A percentile compares a stretch with the other conserved stretches of the same genome.
Conservation (phyloP, 345 rosid genomes). For the Passiflora organensis region DNA sequence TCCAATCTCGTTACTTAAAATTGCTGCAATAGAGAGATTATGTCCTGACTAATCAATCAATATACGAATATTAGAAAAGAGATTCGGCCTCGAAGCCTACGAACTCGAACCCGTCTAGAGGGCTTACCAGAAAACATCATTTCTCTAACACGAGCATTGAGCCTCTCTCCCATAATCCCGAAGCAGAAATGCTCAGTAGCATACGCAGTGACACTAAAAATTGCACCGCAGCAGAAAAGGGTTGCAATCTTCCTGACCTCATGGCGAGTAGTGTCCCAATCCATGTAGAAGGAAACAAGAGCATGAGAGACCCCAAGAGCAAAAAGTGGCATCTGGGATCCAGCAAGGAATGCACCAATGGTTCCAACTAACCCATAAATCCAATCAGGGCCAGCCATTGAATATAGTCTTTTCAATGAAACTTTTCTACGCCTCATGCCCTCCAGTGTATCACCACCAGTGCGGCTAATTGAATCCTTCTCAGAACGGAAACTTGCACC, state of each 20-base stretch:
- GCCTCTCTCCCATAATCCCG: slow-evolving; percentile 89
- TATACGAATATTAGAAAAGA: background rate
- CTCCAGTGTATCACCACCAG: slow-evolving; percentile 42
- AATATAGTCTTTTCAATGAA: slow-evolving; percentile 53
- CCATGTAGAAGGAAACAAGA: slow-evolving; percentile 73
- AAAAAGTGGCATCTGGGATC: slow-evolving; percentile 93
- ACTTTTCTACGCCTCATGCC: slow-evolving; percentile 33
- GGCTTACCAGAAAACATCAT: slow-evolving; percentile 65
- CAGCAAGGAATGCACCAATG: slow-evolving; percentile 63
- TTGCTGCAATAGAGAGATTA: slow-evolving; percentile 47
- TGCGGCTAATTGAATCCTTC: slow-evolving; percentile 55
- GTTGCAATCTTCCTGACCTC: slow-evolving; percentile 72
- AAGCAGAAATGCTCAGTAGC: slow-evolving; percentile 65
- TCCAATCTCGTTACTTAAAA: slow-evolving; percentile 82
- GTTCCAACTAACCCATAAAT: slow-evolving; percentile 66
- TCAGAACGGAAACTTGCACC: slow-evolving; percentile 78
- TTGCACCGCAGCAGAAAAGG: slow-evolving; percentile 65
- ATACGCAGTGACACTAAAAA: slow-evolving; percentile 53
- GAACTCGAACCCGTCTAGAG: no score
- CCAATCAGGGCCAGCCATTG: slow-evolving; percentile 91
- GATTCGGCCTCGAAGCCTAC: no score
- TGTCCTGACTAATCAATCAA: background rate
- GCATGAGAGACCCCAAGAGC: slow-evolving; percentile 95
- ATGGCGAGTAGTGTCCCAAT: slow-evolving; percentile 61
- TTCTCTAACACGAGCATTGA: slow-evolving; percentile 86